phyloP scores from a whole-genome alignment of 306 rosid species.

The Cicer bijugum region DNA sequence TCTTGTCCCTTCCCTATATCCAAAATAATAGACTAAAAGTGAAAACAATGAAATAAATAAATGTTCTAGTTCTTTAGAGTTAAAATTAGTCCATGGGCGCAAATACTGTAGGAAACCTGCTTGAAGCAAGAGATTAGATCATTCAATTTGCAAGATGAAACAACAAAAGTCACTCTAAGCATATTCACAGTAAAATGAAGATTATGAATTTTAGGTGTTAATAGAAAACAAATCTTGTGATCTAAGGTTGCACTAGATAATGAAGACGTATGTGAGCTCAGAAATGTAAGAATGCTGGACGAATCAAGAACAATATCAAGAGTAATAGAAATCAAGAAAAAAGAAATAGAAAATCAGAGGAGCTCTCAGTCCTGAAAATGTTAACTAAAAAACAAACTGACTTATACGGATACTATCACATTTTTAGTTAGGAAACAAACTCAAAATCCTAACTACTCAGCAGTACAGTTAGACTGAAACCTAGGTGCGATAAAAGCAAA shows the following conservation, averaged over 20 bases:
- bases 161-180: background rate
- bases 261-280: background rate
- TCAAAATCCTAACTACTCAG: background rate
- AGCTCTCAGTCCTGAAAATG: background rate
- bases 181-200: background rate
- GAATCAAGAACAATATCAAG: background rate
- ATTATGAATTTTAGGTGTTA: background rate
- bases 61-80: background rate
- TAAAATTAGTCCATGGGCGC: background rate
- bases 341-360: background rate
- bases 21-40: conserved; percentile 10
- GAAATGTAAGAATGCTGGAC: background rate
- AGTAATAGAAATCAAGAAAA: background rate
- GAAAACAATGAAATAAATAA: conserved; percentile 10
- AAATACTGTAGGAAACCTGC: background rate
- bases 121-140: conserved; percentile 18
- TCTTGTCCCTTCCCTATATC: conserved; percentile 88
- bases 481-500: background rate
- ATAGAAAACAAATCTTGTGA: background rate
- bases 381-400: background rate
- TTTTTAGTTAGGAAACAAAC: background rate
- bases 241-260: conserved; percentile 11
- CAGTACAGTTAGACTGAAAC: background rate
- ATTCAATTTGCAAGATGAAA: conserved; percentile 34
- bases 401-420: background rate